phyloP scores from a whole-genome alignment of 1,139 yeast species.

The Petasospora fabianii region DNA sequence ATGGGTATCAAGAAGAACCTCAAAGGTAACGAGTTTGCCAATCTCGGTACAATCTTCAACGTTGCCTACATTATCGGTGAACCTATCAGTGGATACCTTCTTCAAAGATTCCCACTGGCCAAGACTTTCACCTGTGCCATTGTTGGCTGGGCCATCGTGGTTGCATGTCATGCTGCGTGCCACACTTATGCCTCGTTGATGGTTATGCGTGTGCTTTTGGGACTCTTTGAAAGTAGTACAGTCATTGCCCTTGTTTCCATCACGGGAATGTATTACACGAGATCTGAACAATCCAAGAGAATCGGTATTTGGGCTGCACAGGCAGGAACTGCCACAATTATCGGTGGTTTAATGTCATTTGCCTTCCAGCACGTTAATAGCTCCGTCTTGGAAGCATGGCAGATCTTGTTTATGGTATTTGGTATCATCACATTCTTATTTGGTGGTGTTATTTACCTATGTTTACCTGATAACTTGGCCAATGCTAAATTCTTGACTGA shows the following conservation, averaged over 20 bases:
- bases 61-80: constrained; percentile 25
- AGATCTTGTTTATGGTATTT: constrained; percentile 39
- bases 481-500: constrained; percentile 35
- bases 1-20: constrained; percentile 45
- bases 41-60: constrained; percentile 26
- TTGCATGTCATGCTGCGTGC: constrained; percentile 49
- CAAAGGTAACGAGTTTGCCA: constrained; percentile 29
- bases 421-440: constrained; percentile 43
- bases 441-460: constrained; percentile 39
- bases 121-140: constrained; percentile 45
- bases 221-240: constrained; percentile 52
- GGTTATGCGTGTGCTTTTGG: constrained; percentile 48
- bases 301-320: constrained; percentile 49
- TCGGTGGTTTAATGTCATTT: constrained; percentile 55
- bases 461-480: constrained; percentile 43
- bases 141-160: constrained; percentile 47
- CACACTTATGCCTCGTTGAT: constrained; percentile 46
- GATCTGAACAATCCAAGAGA: constrained; percentile 49
- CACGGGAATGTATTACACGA: constrained; percentile 51
- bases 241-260: constrained; percentile 60
- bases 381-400: constrained; percentile 34
- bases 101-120: constrained; percentile 53
- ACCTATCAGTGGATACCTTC: constrained; percentile 30
- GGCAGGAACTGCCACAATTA: constrained; percentile 50
- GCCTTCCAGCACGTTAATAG: constrained; percentile 33